A percentile compares a stretch with the other conserved stretches of the same genome.
Conservation (phyloP, 495 filamentous ascomycete species). For the Aspergillus funiculosus region DNA sequence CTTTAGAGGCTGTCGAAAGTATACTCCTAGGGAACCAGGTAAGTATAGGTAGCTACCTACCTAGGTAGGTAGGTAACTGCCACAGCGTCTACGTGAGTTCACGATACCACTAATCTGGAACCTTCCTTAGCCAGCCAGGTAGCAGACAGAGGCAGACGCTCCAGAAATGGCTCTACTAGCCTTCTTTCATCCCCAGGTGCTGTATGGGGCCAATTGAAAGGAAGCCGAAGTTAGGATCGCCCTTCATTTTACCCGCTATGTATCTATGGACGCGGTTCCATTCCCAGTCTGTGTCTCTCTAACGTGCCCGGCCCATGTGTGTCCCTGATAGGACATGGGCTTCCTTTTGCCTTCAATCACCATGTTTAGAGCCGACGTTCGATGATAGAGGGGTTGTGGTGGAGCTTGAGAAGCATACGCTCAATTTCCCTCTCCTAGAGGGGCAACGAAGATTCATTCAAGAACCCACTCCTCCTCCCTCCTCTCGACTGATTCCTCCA, state of each 20-base stretch:
- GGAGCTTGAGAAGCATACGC: slow-evolving; percentile 13
- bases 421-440: slow-evolving; percentile 13
- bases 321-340: slow-evolving; percentile 33
- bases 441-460: slow-evolving; percentile 21
- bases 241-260: slow-evolving; percentile 7
- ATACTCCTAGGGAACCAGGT: too few species aligned
- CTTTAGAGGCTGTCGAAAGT: too few species aligned
- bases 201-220: slow-evolving; percentile 11
- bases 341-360: slow-evolving; percentile 13
- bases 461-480: slow-evolving; percentile 17
- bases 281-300: slow-evolving; percentile 12
- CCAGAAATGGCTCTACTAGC: slow-evolving; percentile 8
- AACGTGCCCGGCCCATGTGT: slow-evolving; percentile 37
- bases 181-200: slow-evolving; percentile 1
- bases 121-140: too few species aligned
- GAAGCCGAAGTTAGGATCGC: slow-evolving; percentile 7
- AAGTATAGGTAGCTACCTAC: too few species aligned
- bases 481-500: slow-evolving; percentile 6
- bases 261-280: slow-evolving; percentile 8
- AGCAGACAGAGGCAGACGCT: too few species aligned
- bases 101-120: too few species aligned
- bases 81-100: too few species aligned
- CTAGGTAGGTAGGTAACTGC: too few species aligned
- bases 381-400: slow-evolving; percentile 16
- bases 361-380: slow-evolving; percentile 14